phyloP scores from a whole-genome alignment of 805 yeast genomes.

The Saccharomyces paradoxus region DNA sequence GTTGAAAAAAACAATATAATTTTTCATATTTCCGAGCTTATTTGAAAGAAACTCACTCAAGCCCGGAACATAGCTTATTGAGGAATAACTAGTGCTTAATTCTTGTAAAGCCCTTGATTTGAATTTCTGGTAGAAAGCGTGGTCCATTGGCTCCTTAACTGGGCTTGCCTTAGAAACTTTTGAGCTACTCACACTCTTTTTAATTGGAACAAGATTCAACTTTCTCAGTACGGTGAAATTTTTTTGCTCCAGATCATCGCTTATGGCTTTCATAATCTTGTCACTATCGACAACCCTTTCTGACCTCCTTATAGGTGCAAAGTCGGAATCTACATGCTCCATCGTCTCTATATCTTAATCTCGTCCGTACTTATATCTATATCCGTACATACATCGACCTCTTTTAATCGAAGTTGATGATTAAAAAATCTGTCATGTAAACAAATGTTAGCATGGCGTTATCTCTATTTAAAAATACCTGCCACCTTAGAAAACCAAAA shows the following conservation, averaged over 20 bases:
- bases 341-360: constrained; percentile 1
- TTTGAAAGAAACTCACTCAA: neutral
- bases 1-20: neutral
- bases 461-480: neutral
- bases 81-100: neutral
- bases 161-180: neutral
- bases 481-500: neutral
- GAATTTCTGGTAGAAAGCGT: neutral
- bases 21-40: neutral
- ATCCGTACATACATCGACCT: neutral
- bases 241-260: constrained; percentile 18
- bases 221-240: constrained; percentile 15
- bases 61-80: neutral
- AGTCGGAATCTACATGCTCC: constrained; percentile 20
- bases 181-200: neutral
- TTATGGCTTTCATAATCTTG: constrained; percentile 20
- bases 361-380: neutral
- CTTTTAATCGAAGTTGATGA: neutral
- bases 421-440: neutral
- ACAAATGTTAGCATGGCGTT: neutral
- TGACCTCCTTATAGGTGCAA: constrained; percentile 24
- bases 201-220: neutral
- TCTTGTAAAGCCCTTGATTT: neutral
- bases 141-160: neutral
- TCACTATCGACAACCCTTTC: constrained; percentile 14